Evolutionary conservation across 768 basidiomycete species (phyloP).

Genomic region (Tulasnella sp.): DNA sequence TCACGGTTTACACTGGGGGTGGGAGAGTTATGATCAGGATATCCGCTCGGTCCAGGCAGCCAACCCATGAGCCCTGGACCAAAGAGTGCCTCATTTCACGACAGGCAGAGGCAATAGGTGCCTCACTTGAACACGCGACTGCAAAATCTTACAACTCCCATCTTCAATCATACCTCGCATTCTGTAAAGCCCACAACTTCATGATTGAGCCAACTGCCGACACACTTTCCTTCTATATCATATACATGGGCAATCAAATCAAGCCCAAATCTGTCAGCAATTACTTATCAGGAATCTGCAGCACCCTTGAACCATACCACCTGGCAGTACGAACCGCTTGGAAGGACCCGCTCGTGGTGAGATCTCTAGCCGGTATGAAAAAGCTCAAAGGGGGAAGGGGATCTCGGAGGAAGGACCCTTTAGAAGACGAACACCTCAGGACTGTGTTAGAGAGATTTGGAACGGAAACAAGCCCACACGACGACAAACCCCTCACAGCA

Average conservation of each 20-base stretch:
- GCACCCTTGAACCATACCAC: slow-evolving; percentile 7
- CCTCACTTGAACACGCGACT: slow-evolving; percentile 25
- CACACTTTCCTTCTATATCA: slow-evolving; percentile 13
- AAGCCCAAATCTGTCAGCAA: slow-evolving; percentile 6
- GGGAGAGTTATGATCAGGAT: slow-evolving; percentile 18
- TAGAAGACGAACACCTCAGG: not conserved
- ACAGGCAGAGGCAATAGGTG: slow-evolving; percentile 28
- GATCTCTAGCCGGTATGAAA: slow-evolving; percentile 10
- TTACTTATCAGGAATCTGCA: slow-evolving; percentile 14
- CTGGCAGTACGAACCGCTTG: not conserved
- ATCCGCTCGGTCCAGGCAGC: slow-evolving; percentile 26
- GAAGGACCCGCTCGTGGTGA: not conserved
- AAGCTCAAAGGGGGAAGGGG: not conserved
- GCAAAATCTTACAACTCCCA: slow-evolving; percentile 21
- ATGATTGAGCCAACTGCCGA: slow-evolving; percentile 14
- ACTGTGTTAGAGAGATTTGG: not conserved
- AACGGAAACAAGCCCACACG: slow-evolving; percentile 16
- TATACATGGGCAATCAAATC: slow-evolving; percentile 12
- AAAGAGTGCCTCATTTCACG: slow-evolving; percentile 27
- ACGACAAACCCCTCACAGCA: slow-evolving; percentile 26
- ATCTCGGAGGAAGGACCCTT: not conserved
- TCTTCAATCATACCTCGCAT: slow-evolving; percentile 16
- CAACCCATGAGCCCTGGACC: slow-evolving; percentile 29
- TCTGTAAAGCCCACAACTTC: slow-evolving; percentile 14
- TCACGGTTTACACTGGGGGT: slow-evolving; percentile 13